Base-by-base conservation (phyloP, 2,329 filamentous ascomycete genomes). In the Torrubiella hemipterigena region DNA sequence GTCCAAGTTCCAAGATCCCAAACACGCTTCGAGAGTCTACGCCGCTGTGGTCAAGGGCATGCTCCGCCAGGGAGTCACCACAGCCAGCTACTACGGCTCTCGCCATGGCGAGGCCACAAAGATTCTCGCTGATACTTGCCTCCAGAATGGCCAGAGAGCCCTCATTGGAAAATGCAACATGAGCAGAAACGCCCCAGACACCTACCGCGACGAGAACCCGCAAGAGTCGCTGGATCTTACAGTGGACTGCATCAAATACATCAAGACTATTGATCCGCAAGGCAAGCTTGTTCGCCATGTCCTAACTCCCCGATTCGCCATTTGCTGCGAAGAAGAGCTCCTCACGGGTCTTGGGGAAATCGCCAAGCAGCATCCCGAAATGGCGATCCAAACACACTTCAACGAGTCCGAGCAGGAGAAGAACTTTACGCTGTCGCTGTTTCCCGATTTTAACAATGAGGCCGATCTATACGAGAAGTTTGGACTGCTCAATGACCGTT, bases 361-460 rank as follows among this genome's bases (percentile, higher is more conserved):
- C 16, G 67, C 67, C 1, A 40, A 42, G 4, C 40, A 55, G 8
- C 58, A 77, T 34, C 54, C 55, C 0, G 48, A 59, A 1, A 45
- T 79, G 14, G 59, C 69, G 0, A 67, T 81, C 19, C 75, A 81
- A 50, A 79, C 74, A 4, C 76, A 80, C 46, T 78, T 80, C 55
- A 72, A 77, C 48, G 75, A 80, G 44, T 72, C 74, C 0, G 56
- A 63, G 42, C 65, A 74, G 36, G 75, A 80, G 47, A 70, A 76
- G 32, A 40, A 55, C 2, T 62, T 65, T 14, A 79, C 74, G 1
- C 51, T 49, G 7, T 47, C 57, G 1, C 51, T 80, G 3, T 79
- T 77, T 41, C 71, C 72, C 0, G 48, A 59, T 1, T 73, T 73
- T 30, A 41, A 45, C 3, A 71, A 59, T 32, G 74, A 80, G 47